Percentiles rank a stretch among this genome's conserved stretches.
phyloP scores from a whole-genome alignment of 164 flowering plant species.

The Cinnamomum micranthum region DNA sequence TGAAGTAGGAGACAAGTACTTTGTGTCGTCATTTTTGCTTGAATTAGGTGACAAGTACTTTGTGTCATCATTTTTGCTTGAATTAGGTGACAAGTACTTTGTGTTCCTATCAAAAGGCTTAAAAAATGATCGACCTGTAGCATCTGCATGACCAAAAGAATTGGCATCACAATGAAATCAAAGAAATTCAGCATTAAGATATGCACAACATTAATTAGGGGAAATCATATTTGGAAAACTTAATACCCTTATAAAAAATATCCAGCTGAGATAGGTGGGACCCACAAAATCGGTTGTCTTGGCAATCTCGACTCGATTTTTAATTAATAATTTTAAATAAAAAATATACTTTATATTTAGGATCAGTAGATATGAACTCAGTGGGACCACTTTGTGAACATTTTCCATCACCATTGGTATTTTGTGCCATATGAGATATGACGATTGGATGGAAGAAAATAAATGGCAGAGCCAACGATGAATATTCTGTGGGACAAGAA shows the following conservation, averaged over 20 bases:
- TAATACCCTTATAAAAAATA: too few relatives aligned
- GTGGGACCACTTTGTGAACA: background rate
- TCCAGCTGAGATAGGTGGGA: background rate
- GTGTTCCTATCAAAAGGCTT: conserved; percentile 27
- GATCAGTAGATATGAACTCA: background rate
- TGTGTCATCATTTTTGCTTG: conserved; percentile 33
- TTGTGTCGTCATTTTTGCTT: conserved; percentile 29
- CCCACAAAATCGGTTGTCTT: too few relatives aligned
- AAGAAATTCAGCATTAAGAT: background rate
- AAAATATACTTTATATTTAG: too few relatives aligned
- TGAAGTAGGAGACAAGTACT: conserved; percentile 21
- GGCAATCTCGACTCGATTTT: background rate
- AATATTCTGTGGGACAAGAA: too few relatives aligned
- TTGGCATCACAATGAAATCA: conserved; percentile 1
- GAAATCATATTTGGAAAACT: background rate
- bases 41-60: conserved; percentile 22
- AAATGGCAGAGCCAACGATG: too few relatives aligned
- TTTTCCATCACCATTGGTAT: background rate
- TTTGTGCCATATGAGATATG: background rate
- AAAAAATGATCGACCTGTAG: conserved; percentile 25
- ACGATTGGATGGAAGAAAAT: too few relatives aligned
- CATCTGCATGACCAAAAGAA: conserved; percentile 31
- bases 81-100: conserved; percentile 15
- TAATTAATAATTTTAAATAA: too few relatives aligned
- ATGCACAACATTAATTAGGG: background rate